phyloP scores from a whole-genome alignment of 2,329 filamentous ascomycete species.

The Microcyclospora tardicrescens region DNA sequence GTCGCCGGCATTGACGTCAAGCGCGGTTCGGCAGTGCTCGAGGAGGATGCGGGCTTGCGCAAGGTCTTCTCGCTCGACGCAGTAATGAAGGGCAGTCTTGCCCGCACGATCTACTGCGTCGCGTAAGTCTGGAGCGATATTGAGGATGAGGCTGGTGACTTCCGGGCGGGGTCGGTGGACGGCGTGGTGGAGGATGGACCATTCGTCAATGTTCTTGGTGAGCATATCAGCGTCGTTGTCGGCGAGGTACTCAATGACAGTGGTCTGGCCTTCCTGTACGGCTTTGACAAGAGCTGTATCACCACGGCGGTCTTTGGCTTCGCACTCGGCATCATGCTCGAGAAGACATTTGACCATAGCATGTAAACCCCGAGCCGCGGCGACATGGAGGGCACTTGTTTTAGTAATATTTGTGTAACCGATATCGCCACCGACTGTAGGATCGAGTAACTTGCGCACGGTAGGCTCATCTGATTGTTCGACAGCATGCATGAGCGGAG shows the following conservation, averaged over 20 bases:
- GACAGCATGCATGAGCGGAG: conserved; percentile 12
- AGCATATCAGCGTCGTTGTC: conserved; percentile 6
- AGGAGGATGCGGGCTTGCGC: conserved; percentile 7
- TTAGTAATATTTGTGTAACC: conserved; percentile 6
- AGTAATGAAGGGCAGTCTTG: conserved; percentile 11
- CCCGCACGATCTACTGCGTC: conserved; percentile 9
- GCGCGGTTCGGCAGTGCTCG: conserved; percentile 2
- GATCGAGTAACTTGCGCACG: conserved; percentile 9
- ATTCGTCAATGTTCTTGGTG: conserved; percentile 9
- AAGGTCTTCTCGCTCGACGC: conserved; percentile 7
- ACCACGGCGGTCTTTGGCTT: conserved; percentile 7
- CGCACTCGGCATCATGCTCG: conserved; percentile 8
- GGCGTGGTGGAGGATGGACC: conserved; percentile 10
- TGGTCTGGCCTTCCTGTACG: conserved; percentile 6
- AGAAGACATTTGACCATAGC: conserved; percentile 10
- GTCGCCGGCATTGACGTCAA: conserved; percentile 10
- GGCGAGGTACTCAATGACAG: conserved; percentile 6
- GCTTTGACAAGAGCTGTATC: conserved; percentile 11
- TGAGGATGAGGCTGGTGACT: conserved; percentile 9
- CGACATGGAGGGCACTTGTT: conserved; percentile 10
- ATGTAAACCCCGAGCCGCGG: conserved; percentile 6
- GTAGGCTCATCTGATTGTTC: conserved; percentile 8
- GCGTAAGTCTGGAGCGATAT: conserved; percentile 8
- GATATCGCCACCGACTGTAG: conserved; percentile 9
- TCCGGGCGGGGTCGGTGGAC: conserved; percentile 2